Evolutionary conservation across 164 flowering plant species (phyloP), one percentile per base, ranked within the genome.

Genomic region (Magnolia changhungtana): DNA sequence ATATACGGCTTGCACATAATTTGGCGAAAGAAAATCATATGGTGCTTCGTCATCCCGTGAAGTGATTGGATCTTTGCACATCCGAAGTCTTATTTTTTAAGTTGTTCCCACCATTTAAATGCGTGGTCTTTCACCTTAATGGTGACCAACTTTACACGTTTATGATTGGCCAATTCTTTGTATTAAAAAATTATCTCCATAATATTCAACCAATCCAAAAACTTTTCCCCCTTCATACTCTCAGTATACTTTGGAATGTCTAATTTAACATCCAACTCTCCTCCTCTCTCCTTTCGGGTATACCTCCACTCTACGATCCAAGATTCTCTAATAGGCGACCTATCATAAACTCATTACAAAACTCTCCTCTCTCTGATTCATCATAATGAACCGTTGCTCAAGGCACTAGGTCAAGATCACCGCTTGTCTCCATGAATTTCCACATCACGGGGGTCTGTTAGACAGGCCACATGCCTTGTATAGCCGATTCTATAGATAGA

Each of bases 201-300:
- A 16, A 20, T 5, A 61, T 61, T 61, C 20, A 61, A 11, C 16
- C 64, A 61, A 61, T 61, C 64, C 20, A 61, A 61, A 19, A 61
- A 61, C 18, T 2, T 1, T 14, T 59, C 63, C 16, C 45, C 24
- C 6, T 29, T n/a, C 27, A 67, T 23, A 11, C n/a, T 19, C 1
- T 66, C 66, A 27, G 27, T 16, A 37, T 24, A 75, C 20, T 75
- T 55, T n/a, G 67, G 72, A 10, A 75, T 52, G 16, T 75, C 72
- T 8, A 75, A 4, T 51, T 68, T 67, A 8, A 75, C 59, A 9
- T 18, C n/a, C 4, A 63, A 1, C 9, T n/a, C 13, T 73, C 8
- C 10, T 14, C n/a, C n/a, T 20, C 21, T 61, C 8, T 61, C 21
- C 6, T 61, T 20, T 6, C 2, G n/a, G 20, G 16, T 20, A 19